These are phyloP conservation scores for Pichia rugopelliculosa DNA, from an alignment of 805 yeast species.

Conservation along the genomic window DNA sequence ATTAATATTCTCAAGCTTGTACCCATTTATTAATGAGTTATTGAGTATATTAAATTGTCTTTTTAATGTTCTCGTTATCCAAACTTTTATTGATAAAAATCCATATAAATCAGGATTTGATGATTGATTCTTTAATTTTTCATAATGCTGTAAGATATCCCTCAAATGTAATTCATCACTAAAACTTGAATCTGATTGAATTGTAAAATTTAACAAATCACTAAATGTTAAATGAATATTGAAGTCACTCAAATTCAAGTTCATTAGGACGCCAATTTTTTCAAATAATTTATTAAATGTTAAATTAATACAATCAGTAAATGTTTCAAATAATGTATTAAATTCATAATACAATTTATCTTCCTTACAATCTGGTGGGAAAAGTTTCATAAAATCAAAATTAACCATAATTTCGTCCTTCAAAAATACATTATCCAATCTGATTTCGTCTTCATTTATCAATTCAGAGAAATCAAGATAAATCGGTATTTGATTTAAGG, in stretches of 20 bases:
- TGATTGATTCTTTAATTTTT: conserved; percentile 14
- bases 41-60: neutral
- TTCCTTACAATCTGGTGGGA: conserved; percentile 16
- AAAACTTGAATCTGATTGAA: conserved; percentile 21
- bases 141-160: conserved; percentile 19
- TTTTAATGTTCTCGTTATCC: neutral
- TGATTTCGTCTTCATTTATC: too few species aligned
- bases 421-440: neutral
- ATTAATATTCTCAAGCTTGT: conserved; percentile 1
- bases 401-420: conserved; percentile 1
- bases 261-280: conserved; percentile 2
- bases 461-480: conserved; percentile 23
- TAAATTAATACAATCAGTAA: conserved; percentile 9
- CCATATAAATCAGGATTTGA: conserved; percentile 7
- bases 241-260: neutral
- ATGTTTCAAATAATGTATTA: conserved; percentile 15
- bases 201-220: conserved; percentile 17
- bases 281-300: conserved; percentile 11
- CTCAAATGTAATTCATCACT: conserved; percentile 12
- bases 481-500: conserved; percentile 14
- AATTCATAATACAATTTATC: conserved; percentile 20
- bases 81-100: conserved; percentile 5
- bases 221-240: conserved; percentile 14
- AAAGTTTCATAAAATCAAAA: conserved; percentile 20
- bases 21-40: neutral